These are phyloP conservation scores for Rhododendron mucronatum DNA, from an alignment of 148 eudicot species.

Conservation along the genomic window DNA sequence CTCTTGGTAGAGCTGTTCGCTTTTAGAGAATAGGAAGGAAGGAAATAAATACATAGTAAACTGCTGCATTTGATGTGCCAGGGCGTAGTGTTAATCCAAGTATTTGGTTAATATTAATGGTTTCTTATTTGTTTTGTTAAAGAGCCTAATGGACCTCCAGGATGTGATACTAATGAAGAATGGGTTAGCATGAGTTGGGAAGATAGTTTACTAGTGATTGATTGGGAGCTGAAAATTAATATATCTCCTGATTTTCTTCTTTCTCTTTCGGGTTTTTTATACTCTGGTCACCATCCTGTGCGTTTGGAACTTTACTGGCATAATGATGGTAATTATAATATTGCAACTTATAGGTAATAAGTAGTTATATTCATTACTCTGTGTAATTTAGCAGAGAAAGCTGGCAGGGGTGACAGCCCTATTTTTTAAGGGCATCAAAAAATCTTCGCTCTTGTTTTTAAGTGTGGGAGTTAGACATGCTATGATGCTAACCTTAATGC, in stretches of 20 bases:
- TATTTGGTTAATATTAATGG: background rate
- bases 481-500: background rate
- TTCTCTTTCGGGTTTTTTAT: background rate
- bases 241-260: background rate
- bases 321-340: background rate
- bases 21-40: background rate
- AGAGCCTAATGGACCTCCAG: background rate
- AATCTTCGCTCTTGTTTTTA: background rate
- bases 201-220: background rate
- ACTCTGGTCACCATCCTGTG: background rate
- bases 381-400: background rate
- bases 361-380: background rate
- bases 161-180: background rate
- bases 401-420: background rate
- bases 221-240: background rate
- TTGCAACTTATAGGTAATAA: background rate
- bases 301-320: background rate
- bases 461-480: background rate
- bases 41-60: background rate
- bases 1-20: background rate
- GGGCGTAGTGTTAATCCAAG: background rate
- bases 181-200: background rate
- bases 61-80: background rate
- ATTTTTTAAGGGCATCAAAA: background rate
- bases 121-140: background rate